A percentile compares a stretch with the other conserved stretches of the same genome.
phyloP scores from a whole-genome alignment of 2,329 filamentous ascomycete genomes.

The Colletotrichum costaricense region DNA sequence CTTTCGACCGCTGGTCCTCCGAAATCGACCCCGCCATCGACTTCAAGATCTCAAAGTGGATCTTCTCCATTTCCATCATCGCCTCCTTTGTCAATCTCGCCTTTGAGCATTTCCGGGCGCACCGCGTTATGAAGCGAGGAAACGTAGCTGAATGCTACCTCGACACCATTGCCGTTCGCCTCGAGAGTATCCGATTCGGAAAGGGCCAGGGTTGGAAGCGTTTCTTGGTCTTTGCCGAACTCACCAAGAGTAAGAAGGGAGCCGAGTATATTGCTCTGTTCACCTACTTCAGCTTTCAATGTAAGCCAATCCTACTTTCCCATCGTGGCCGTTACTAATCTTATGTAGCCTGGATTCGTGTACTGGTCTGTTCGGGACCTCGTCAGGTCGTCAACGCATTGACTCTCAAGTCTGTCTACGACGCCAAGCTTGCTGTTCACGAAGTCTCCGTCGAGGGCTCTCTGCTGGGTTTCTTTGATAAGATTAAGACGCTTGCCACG shows the following conservation, averaged over 20 bases:
- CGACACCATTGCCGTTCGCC: slow-evolving; percentile 84
- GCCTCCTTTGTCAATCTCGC: slow-evolving; percentile 85
- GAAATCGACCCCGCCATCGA: slow-evolving; percentile 83
- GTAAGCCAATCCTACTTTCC: slow-evolving; percentile 48
- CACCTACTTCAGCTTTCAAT: slow-evolving; percentile 83
- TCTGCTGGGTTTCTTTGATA: slow-evolving; percentile 83
- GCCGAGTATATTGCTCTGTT: slow-evolving; percentile 92
- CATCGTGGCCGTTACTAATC: slow-evolving; percentile 27
- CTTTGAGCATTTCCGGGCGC: slow-evolving; percentile 83
- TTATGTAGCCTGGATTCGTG: slow-evolving; percentile 80
- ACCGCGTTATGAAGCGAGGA: slow-evolving; percentile 83
- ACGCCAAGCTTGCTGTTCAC: slow-evolving; percentile 73
- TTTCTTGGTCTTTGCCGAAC: slow-evolving; percentile 90
- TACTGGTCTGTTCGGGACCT: slow-evolving; percentile 90
- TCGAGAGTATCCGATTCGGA: slow-evolving; percentile 84
- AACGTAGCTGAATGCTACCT: slow-evolving; percentile 93
- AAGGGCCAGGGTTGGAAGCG: slow-evolving; percentile 84
- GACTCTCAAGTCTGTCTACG: slow-evolving; percentile 87
- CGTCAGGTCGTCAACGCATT: slow-evolving; percentile 91
- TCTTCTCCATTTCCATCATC: slow-evolving; percentile 93
- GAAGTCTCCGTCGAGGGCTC: slow-evolving; percentile 67
- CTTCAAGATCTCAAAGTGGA: slow-evolving; percentile 88
- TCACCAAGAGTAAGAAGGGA: slow-evolving; percentile 92
- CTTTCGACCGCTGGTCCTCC: slow-evolving; percentile 89
- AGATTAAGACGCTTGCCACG: slow-evolving; percentile 78